A percentile compares a stretch with the other conserved stretches of the same genome.
These are phyloP conservation scores for Apiospora saccharicola DNA, from an alignment of 2,329 filamentous ascomycete species.

Conservation along the genomic window DNA sequence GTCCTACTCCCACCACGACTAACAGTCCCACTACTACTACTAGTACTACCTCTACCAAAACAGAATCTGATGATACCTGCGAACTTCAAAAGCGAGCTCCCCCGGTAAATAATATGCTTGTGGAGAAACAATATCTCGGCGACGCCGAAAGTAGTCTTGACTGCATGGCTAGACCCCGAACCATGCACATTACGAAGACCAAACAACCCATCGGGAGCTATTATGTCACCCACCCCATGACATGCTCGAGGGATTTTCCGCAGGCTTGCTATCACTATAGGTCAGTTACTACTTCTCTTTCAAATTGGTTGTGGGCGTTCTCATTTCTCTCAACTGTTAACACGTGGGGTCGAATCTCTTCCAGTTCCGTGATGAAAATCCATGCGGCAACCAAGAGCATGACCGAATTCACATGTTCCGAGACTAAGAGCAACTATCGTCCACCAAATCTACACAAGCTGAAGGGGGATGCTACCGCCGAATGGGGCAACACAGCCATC, in stretches of 20 bases:
- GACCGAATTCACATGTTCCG: not conserved
- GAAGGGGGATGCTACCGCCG: not conserved
- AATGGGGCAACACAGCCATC: not conserved
- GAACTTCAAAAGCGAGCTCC: not conserved
- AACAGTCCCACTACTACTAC: not conserved
- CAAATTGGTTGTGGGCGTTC: too few relatives aligned
- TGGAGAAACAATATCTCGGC: not conserved
- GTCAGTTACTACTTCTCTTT: not conserved
- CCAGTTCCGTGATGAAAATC: not conserved
- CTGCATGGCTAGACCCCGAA: not conserved
- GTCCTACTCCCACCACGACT: too few relatives aligned
- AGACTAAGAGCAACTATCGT: not conserved
- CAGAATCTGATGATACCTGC: not conserved
- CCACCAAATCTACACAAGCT: not conserved
- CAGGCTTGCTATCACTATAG: slow-evolving; percentile 5
- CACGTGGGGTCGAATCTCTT: too few relatives aligned
- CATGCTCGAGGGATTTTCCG: not conserved
- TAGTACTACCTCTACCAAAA: not conserved
- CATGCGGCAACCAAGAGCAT: not conserved
- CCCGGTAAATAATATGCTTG: not conserved
- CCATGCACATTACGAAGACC: not conserved
- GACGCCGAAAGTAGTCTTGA: not conserved
- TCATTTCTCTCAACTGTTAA: not conserved
- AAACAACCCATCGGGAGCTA: not conserved
- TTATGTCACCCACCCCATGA: not conserved